Evolutionary conservation across 495 filamentous ascomycete genomes (phyloP), one percentile per base, ranked within the genome.

Genomic region (Tuber magnatum): DNA sequence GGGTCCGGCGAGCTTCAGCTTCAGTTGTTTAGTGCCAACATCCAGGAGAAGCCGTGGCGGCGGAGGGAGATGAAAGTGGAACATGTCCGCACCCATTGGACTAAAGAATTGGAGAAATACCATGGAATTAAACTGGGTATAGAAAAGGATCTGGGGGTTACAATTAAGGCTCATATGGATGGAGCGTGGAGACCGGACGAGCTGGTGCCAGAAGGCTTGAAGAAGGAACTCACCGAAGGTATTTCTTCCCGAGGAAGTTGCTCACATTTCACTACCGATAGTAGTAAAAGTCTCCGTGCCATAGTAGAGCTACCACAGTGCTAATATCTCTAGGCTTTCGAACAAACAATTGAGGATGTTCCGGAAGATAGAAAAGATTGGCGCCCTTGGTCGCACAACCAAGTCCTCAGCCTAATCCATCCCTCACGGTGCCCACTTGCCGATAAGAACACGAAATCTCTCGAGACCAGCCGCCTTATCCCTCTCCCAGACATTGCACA

Each of bases 351-450:
- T 2, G 86, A 88, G 46, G 74, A 87, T 44, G 83, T 86, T 1
- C 85, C 87, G 14, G 83, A 85, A 22, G 76, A 82, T 0, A 32
- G 83, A 68, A 88, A 88, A 76, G 90, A 91, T 75, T 91, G 88
- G 85, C 88, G 89, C 76, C 88, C 89, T 0, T 82, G 85, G 6
- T 88, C 87, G 1, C 83, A 88, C 72, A 76, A 80, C 1, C 85
- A 86, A 71, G 90, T 91, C 0, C 83, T 91, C 1, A 85, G 91
- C 78, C 81, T 91, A 2, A 86, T 91, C 18, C 86, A 91, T 77
- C 89, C 89, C 0, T 90, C 88, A 0, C 81, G 91, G 8, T 91
- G 86, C 73, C 89, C 90, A 3, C 76, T 91, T 0, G 74, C 88
- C 4, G 89, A 88, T 72, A 89, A 88, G 1, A 83, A 80, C 24